A percentile compares a stretch with the other conserved stretches of the same genome.
phyloP scores from a whole-genome alignment of 2,329 filamentous ascomycete species.

The Coniochaeta ligniaria region DNA sequence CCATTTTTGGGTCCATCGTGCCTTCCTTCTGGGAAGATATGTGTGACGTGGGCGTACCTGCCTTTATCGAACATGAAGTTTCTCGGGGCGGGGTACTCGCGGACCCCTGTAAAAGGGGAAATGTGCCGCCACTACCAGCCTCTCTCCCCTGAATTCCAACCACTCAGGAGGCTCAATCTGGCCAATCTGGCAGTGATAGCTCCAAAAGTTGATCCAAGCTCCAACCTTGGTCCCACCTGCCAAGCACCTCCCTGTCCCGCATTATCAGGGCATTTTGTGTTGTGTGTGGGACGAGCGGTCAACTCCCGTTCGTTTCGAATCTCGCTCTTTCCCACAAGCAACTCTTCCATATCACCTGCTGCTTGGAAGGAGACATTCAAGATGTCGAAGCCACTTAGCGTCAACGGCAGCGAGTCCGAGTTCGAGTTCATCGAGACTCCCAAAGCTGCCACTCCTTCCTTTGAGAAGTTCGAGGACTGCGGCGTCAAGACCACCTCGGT shows the following conservation, averaged over 20 bases:
- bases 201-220: not conserved
- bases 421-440: constrained; percentile 61
- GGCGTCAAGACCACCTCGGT: constrained; percentile 50
- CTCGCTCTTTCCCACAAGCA: not conserved
- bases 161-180: not conserved
- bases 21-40: too few species aligned
- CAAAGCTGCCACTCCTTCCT: constrained; percentile 37
- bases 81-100: not conserved
- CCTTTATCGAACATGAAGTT: too few species aligned
- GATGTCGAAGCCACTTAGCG: constrained; percentile 41
- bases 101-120: not conserved
- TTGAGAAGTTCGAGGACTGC: constrained; percentile 45
- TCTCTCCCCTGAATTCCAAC: not conserved
- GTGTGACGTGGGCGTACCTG: too few species aligned
- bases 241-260: not conserved
- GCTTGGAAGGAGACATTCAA: constrained; percentile 18
- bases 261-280: constrained; percentile 1
- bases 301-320: not conserved
- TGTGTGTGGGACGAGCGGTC: not conserved
- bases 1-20: too few species aligned
- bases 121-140: not conserved
- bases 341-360: not conserved
- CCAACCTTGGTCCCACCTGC: not conserved
- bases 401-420: constrained; percentile 41
- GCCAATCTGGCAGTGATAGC: not conserved